A percentile compares a stretch with the other conserved stretches of the same genome.
Evolutionary conservation across 148 eudicot species (phyloP).

Genomic region (Chenopodium berlandieri): DNA sequence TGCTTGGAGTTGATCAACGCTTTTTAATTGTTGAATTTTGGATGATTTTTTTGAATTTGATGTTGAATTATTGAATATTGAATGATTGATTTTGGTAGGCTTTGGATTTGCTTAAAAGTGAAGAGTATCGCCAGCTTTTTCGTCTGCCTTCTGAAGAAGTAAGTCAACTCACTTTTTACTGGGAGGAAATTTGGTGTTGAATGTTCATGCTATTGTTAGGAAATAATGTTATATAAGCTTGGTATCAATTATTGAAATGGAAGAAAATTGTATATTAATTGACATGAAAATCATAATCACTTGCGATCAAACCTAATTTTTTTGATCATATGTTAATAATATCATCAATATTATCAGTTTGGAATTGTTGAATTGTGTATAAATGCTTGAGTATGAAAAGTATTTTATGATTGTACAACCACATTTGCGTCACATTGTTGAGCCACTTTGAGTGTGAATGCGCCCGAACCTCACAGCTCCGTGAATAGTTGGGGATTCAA

Average conservation of each 20-base stretch:
- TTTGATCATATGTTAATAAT: not conserved
- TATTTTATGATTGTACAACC: not conserved
- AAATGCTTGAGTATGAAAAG: not conserved
- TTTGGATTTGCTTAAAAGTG: conserved; percentile 41
- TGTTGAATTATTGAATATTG: not conserved
- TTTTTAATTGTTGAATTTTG: not conserved
- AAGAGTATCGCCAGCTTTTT: conserved; percentile 92
- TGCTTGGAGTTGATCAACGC: not conserved
- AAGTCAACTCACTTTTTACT: conserved; percentile 26
- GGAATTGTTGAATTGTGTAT: not conserved
- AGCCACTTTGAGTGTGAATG: not conserved
- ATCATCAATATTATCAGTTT: no score
- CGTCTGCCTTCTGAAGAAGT: conserved; percentile 86
- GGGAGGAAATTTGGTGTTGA: no score
- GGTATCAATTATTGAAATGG: not conserved
- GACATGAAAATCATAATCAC: not conserved
- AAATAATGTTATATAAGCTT: not conserved
- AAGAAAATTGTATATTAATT: not conserved
- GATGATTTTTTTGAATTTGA: conserved; percentile 2
- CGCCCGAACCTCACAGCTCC: not conserved
- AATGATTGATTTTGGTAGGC: conserved; percentile 9
- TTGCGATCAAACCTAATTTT: not conserved
- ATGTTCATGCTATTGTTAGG: not conserved
- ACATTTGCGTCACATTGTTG: not conserved
- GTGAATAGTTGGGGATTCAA: no score